Base-by-base conservation (phyloP, 2,329 filamentous ascomycete genomes). In the Calonectria montana region DNA sequence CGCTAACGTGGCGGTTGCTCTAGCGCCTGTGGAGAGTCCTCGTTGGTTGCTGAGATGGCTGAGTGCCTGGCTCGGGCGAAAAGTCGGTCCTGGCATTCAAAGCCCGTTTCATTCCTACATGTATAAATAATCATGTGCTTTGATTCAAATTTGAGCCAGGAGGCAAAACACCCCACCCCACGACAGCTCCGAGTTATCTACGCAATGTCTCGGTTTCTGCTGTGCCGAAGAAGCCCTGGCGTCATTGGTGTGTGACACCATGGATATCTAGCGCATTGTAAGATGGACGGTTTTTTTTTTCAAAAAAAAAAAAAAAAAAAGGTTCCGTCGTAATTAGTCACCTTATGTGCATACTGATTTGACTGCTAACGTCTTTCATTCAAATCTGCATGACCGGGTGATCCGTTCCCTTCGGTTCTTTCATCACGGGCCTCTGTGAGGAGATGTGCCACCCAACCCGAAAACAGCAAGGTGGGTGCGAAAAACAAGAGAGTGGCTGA, bases 1-100 rank as follows among this genome's bases (percentile, higher is more conserved):
- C 69, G 74, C 76, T 77, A 79, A 75, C 67, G 75, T 76, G 72
- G 74, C 70, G 73, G 75, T 71, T 77, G 68, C 48, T 75, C 69
- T 76, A 76, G 75, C 72, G 72, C 71, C 64, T 78, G 74, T 76
- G 70, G 77, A 71, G 72, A 73, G 66, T 73, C 70, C 23, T 63
- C 59, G 69, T 25, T 66, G 66, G 71, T 73, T 78, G 76, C 74
- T 78, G 76, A 70, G 29, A 47, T 48, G 53, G 47, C 45, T 57
- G 66, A 59, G 69, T 48, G 25, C 48, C 37, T 70, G 31, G 65
- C 25, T 43, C 50, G 53, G 53, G 63, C 27, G 31, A 21, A 15
- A 35, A 31, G 27, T 53, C 62, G 25, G 29, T 29, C 43, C 23
- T 39, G 45, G 21, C 53, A 23, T 37, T 59, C 13, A 16, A 59